These are phyloP conservation scores for Cryphonectria parasitica DNA, from an alignment of 2,329 filamentous ascomycete species.

Conservation along the genomic window DNA sequence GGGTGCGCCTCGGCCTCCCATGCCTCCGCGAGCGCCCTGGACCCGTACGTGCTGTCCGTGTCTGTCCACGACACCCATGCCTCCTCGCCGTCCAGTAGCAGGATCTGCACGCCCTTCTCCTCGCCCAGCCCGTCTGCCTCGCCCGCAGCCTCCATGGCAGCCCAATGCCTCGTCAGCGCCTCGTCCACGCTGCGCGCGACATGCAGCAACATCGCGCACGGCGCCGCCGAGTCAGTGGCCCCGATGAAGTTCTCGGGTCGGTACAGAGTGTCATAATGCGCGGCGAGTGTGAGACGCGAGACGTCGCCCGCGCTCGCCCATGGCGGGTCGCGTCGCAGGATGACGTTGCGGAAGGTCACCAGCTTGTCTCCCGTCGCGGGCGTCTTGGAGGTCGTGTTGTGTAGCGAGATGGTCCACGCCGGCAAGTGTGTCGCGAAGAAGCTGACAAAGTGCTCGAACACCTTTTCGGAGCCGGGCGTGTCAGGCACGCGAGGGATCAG, in stretches of 20 bases:
- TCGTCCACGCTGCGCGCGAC: conserved; percentile 72
- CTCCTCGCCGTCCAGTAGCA: conserved; percentile 83
- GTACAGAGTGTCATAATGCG: conserved; percentile 82
- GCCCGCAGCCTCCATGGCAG: conserved; percentile 64
- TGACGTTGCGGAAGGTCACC: conserved; percentile 76
- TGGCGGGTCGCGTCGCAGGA: conserved; percentile 78
- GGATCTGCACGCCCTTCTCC: conserved; percentile 76
- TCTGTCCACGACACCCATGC: conserved; percentile 75
- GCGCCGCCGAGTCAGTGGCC: conserved; percentile 81
- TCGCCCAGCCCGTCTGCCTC: conserved; percentile 58
- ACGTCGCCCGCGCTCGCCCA: conserved; percentile 72
- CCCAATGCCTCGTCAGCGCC: conserved; percentile 75
- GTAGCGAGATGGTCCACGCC: conserved; percentile 70
- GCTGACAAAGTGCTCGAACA: conserved; percentile 72
- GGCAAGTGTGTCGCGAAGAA: conserved; percentile 72
- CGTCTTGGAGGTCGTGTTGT: conserved; percentile 75
- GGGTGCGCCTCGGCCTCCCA: conserved; percentile 72
- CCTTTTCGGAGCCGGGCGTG: conserved; percentile 66
- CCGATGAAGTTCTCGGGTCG: conserved; percentile 77
- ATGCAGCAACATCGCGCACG: conserved; percentile 84
- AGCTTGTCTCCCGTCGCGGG: conserved; percentile 65
- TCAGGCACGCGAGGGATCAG: conserved; percentile 76
- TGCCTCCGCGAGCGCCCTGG: conserved; percentile 70
- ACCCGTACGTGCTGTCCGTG: conserved; percentile 76
- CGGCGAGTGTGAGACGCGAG: conserved; percentile 75